Conservation (phyloP, 768 basidiomycete genomes). For the Dioszegia hungarica region DNA sequence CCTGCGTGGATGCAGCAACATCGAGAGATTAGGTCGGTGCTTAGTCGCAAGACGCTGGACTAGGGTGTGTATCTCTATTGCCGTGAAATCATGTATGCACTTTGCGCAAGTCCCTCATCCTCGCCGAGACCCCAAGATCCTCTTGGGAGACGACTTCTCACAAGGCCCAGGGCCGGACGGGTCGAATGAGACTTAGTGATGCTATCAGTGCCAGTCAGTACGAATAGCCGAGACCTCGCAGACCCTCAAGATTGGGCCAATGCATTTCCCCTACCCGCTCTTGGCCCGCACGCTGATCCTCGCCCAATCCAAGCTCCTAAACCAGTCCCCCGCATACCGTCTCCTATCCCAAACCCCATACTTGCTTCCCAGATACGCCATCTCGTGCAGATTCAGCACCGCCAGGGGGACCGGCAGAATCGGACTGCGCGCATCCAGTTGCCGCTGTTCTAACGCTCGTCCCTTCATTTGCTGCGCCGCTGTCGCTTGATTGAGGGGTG, state of each 20-base stretch:
- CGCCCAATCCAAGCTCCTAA: constrained; percentile 39
- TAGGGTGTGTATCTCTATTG: constrained; percentile 2
- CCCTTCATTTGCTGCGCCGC: neutral
- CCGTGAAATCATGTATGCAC: no score
- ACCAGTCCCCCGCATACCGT: constrained; percentile 45
- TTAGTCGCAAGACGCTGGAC: constrained; percentile 43
- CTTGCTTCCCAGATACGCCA: constrained; percentile 39
- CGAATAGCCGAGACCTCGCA: no score
- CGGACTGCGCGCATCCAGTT: no score
- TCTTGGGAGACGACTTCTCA: no score
- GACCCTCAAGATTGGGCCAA: no score
- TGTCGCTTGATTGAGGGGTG: constrained; percentile 1
- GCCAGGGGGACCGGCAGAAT: constrained; percentile 37
- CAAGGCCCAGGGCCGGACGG: no score
- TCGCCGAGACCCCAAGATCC: no score
- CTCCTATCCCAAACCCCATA: constrained; percentile 41
- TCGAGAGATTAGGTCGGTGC: constrained; percentile 62
- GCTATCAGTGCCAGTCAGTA: no score
- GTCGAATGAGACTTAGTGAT: no score
- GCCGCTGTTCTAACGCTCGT: no score
- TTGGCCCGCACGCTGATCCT: constrained; percentile 11
- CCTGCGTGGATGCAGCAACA: constrained; percentile 76
- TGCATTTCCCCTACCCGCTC: neutral
- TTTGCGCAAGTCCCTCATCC: no score
- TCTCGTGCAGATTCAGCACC: constrained; percentile 42